These are phyloP conservation scores for Raddia distichophylla DNA, from an alignment of 176 grass and related monocot species.

Conservation along the genomic window DNA sequence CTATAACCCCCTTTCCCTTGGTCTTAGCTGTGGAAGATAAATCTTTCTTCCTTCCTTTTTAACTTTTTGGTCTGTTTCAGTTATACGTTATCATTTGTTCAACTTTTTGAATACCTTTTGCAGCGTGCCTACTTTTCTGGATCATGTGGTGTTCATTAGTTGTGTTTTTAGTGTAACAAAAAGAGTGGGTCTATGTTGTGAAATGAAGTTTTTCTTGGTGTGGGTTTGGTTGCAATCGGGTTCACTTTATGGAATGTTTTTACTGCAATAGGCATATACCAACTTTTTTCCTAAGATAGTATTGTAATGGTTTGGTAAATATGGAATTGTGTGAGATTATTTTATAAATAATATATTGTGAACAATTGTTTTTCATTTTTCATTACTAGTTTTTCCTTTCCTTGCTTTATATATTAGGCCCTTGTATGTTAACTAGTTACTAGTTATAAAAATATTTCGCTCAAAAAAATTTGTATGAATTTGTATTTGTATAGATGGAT, in stretches of 20 bases:
- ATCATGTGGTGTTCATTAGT: neutral
- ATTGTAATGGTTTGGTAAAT: neutral
- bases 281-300: neutral
- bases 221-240: neutral
- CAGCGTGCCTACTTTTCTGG: neutral
- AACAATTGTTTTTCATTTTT: neutral
- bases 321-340: neutral
- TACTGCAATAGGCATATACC: neutral
- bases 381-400: neutral
- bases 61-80: neutral
- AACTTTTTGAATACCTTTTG: constrained; percentile 15
- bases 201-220: neutral
- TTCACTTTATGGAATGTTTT: neutral
- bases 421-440: neutral
- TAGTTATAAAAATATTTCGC: no score
- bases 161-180: constrained; percentile 28
- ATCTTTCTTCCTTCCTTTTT: neutral
- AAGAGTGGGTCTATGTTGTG: neutral
- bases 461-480: no score
- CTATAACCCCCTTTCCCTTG: neutral
- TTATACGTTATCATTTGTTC: constrained; percentile 11
- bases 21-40: neutral
- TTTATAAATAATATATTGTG: neutral
- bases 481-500: no score
- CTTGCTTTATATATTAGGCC: neutral